Base-by-base conservation (phyloP, 140 eudicot species). In the Oenanthe javanica region DNA sequence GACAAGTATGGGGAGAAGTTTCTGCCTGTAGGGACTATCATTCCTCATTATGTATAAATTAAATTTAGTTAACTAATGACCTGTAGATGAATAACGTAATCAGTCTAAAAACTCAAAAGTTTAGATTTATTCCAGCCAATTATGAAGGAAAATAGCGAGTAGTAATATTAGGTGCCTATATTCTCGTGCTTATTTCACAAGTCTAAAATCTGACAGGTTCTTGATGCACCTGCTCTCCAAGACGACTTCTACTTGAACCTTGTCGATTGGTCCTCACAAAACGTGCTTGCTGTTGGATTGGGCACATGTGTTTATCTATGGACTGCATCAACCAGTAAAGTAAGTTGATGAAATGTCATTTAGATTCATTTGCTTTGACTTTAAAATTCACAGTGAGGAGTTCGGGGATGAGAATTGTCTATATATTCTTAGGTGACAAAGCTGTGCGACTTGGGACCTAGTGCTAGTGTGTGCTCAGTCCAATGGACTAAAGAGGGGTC, bases 211-310 rank as follows among this genome's bases (percentile, higher is more conserved):
- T 83, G 76, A 64, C 82, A 95, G 99, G 98, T 95, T 83, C 86
- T 95, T 82, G 99, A 95, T 86, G 99, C 99, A 12, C 99, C 99
- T 2, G 84, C 96, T 25, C 97, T 95, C 81, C 99, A 95, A 84
- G 99, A 95, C 48, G 99, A 95, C 82, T 95, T 95, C 87, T 95
- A 95, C 84, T 85, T 95, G 92, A 95, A 93, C 93, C 88, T 95
- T 38, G 99, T 95, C 13, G 99, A 95, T 69, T 95, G 99, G 99
- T 95, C 99, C 42, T 95, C 99, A 21, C 99, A 95, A 78, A 95
- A 95, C 73, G 93, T 95, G 6, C 97, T 95, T 75, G 97, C 99
- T 25, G 99, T 95, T 78, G 99, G 99, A 75, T 84, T 95, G 57
- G 99, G 99, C 55, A 95, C 97, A 66, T 92, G 97, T 75, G 97